Evolutionary conservation across 495 filamentous ascomycete genomes (phyloP).

Genomic region (Penicillium roqueforti): DNA sequence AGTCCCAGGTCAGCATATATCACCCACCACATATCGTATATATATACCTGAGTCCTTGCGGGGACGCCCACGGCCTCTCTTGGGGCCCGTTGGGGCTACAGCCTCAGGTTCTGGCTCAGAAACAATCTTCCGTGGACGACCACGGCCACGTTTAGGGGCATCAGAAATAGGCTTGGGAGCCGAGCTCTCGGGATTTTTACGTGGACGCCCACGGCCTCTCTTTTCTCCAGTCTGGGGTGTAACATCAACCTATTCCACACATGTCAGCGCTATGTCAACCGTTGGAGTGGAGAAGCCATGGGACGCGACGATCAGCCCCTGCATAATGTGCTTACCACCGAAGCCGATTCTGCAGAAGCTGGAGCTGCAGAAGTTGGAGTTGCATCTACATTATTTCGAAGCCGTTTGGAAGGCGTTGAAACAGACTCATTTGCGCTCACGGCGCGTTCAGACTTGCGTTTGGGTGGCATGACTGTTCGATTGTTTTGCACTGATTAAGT

Average conservation of each 20-base stretch:
- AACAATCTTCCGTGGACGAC: conserved; percentile 29
- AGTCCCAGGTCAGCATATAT: conserved; percentile 4
- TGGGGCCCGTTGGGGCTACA: not conserved
- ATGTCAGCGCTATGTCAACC: conserved; percentile 1
- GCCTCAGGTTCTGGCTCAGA: conserved; percentile 9
- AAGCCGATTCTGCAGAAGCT: not conserved
- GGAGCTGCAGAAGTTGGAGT: not conserved
- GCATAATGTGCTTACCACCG: conserved; percentile 14
- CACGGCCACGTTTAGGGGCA: conserved; percentile 39
- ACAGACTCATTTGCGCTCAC: conserved; percentile 16
- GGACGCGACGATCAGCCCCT: conserved; percentile 11
- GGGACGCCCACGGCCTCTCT: conserved; percentile 27
- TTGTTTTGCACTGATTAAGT: not conserved
- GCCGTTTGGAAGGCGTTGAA: conserved; percentile 24
- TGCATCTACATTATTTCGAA: conserved; percentile 8
- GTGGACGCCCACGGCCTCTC: conserved; percentile 37
- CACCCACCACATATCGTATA: not conserved
- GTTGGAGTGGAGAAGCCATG: conserved; percentile 6
- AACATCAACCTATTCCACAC: conserved; percentile 4
- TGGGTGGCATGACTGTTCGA: conserved; percentile 21
- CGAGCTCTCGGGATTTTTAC: conserved; percentile 30
- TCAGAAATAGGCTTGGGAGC: conserved; percentile 21
- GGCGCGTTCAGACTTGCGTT: conserved; percentile 28
- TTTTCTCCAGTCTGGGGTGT: conserved; percentile 34
- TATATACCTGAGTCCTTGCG: conserved; percentile 28